These are phyloP conservation scores for Tricholoma saponaceum DNA, from an alignment of 768 basidiomycete genomes.

Conservation along the genomic window DNA sequence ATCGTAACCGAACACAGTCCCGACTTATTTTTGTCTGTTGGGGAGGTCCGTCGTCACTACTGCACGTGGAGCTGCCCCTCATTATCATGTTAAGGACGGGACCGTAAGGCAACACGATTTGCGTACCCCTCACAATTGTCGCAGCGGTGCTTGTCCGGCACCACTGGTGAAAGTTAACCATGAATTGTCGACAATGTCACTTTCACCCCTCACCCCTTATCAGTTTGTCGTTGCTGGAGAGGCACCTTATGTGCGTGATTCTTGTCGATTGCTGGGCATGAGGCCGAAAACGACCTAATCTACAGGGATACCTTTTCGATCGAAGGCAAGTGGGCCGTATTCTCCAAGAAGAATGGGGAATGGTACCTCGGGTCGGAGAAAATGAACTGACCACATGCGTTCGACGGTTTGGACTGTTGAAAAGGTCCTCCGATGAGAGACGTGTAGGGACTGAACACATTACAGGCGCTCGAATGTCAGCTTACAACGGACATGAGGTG, in stretches of 20 bases:
- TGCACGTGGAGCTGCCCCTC: constrained; percentile 1
- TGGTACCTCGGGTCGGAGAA: constrained; percentile 34
- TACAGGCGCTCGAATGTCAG: constrained; percentile 71
- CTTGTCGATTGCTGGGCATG: not conserved
- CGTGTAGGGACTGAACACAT: constrained; percentile 52
- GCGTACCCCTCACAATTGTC: constrained; percentile 65
- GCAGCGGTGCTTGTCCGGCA: constrained; percentile 53
- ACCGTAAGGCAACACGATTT: constrained; percentile 87
- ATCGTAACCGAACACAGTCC: constrained; percentile 79
- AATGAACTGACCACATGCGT: constrained; percentile 72
- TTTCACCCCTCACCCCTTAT: constrained; percentile 77
- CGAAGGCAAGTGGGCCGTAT: constrained; percentile 65
- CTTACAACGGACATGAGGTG: constrained; percentile 74
- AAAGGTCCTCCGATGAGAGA: constrained; percentile 22
- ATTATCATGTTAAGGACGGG: constrained; percentile 55
- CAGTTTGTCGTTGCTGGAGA: constrained; percentile 85
- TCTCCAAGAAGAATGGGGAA: constrained; percentile 69
- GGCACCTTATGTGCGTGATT: constrained; percentile 60
- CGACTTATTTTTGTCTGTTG: constrained; percentile 71
- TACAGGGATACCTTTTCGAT: constrained; percentile 81
- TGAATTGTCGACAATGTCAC: constrained; percentile 67
- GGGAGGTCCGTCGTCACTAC: constrained; percentile 48
- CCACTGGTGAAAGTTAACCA: constrained; percentile 64
- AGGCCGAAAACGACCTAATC: not conserved
- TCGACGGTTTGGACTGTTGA: constrained; percentile 64